These are phyloP conservation scores for Penicillium silybi DNA, from an alignment of 495 filamentous ascomycete species.

Conservation along the genomic window DNA sequence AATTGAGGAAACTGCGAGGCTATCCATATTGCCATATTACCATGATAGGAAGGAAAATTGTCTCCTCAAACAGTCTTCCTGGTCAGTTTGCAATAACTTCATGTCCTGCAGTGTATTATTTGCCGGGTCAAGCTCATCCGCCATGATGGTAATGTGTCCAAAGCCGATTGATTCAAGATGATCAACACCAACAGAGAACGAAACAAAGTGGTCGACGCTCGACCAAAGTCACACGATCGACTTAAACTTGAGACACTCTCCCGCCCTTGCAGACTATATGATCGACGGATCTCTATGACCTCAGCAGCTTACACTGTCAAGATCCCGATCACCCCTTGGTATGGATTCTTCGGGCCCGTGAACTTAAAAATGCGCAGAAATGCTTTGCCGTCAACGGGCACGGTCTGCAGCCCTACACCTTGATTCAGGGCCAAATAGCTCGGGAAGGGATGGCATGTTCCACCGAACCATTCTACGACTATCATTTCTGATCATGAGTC, in stretches of 20 bases:
- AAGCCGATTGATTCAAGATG: background rate
- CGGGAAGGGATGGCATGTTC: slow-evolving; percentile 27
- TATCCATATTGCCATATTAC: background rate
- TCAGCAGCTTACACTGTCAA: background rate
- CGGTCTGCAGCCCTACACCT: slow-evolving; percentile 12
- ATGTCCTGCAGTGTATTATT: background rate
- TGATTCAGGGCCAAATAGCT: slow-evolving; percentile 10
- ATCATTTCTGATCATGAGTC: background rate
- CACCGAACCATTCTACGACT: background rate
- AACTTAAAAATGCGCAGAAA: slow-evolving; percentile 12
- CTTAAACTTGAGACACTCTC: background rate
- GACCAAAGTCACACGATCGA: background rate
- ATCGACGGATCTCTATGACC: slow-evolving; percentile 4
- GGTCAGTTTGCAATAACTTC: background rate
- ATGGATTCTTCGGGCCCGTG: slow-evolving; percentile 2
- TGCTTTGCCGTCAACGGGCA: background rate
- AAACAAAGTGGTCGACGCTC: background rate
- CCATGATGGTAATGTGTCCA: background rate
- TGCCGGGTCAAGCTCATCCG: background rate
- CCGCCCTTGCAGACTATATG: slow-evolving; percentile 18
- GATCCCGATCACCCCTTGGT: slow-evolving; percentile 20
- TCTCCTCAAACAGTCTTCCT: background rate
- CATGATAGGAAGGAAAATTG: background rate
- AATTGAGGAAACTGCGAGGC: background rate
- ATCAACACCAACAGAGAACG: background rate